Percentiles rank a stretch among this genome's conserved stretches.
Conservation (phyloP, 495 filamentous ascomycete genomes). For the Penicillium antarcticum region DNA sequence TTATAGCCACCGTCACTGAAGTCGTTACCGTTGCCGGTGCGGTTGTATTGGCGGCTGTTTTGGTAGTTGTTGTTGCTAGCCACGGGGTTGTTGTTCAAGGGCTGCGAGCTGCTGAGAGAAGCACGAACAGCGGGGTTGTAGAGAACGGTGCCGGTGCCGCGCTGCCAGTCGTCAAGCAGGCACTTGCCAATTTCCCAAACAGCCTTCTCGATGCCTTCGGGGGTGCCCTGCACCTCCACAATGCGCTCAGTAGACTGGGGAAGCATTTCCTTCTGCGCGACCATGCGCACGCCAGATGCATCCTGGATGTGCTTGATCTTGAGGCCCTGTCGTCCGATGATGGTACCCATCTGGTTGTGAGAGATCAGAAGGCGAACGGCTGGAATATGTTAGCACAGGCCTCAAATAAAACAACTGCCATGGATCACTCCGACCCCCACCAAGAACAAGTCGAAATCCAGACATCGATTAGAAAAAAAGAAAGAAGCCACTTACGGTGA, state of each 20-base stretch:
- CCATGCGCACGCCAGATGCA: slow-evolving; percentile 94
- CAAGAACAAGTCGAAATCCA: not conserved
- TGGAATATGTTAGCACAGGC: slow-evolving; percentile 41
- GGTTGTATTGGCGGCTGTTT: slow-evolving; percentile 71
- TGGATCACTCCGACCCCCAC: not conserved
- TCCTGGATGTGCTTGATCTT: slow-evolving; percentile 99
- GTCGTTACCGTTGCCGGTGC: slow-evolving; percentile 95
- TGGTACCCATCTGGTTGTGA: slow-evolving; percentile 99
- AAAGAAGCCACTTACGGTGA: slow-evolving; percentile 69
- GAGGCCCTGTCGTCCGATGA: slow-evolving; percentile 91
- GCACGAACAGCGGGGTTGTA: slow-evolving; percentile 95
- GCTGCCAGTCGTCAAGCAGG: slow-evolving; percentile 94
- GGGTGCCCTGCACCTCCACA: slow-evolving; percentile 91
- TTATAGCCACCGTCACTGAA: slow-evolving; percentile 80
- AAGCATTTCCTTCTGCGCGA: slow-evolving; percentile 98
- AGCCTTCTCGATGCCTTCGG: slow-evolving; percentile 91
- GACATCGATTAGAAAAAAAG: not conserved
- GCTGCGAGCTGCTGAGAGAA: slow-evolving; percentile 53
- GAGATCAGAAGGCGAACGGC: slow-evolving; percentile 97
- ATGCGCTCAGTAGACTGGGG: slow-evolving; percentile 98
- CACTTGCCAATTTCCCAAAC: slow-evolving; percentile 99
- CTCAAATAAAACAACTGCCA: not conserved
- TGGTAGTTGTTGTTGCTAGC: slow-evolving; percentile 44
- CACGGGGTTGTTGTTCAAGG: slow-evolving; percentile 26
- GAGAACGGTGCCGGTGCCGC: slow-evolving; percentile 90